Conservation (phyloP, 2,329 filamentous ascomycete species). For the Leptoxyphium fumago region DNA sequence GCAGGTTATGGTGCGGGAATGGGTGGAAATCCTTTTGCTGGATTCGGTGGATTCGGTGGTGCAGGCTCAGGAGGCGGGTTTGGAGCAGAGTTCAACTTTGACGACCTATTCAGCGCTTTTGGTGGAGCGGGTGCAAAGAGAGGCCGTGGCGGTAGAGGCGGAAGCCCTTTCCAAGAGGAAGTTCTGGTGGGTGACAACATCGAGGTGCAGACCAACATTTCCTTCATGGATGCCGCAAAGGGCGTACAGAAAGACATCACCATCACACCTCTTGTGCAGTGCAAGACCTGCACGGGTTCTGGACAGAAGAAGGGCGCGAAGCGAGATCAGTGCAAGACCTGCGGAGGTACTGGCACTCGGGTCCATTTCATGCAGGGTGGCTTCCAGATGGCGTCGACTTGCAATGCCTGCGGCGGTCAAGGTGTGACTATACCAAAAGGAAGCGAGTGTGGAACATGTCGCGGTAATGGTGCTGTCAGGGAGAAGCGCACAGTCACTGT, state of each 20-base stretch:
- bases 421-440: constrained; percentile 65
- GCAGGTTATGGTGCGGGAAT: constrained; percentile 34
- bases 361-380: constrained; percentile 83
- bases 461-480: constrained; percentile 69
- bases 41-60: constrained; percentile 35
- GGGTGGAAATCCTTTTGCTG: constrained; percentile 48
- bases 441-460: constrained; percentile 65
- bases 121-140: constrained; percentile 43
- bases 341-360: constrained; percentile 72
- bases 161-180: constrained; percentile 62
- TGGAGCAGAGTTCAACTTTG: constrained; percentile 79
- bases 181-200: constrained; percentile 90
- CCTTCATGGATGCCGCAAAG: constrained; percentile 92
- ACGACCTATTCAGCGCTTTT: constrained; percentile 87
- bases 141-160: constrained; percentile 35
- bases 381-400: constrained; percentile 92
- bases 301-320: constrained; percentile 72
- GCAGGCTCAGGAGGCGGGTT: constrained; percentile 44
- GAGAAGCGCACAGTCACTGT: constrained; percentile 73
- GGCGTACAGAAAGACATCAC: constrained; percentile 77
- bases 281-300: constrained; percentile 67
- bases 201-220: constrained; percentile 82
- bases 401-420: constrained; percentile 62
- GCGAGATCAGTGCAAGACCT: constrained; percentile 58
- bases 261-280: constrained; percentile 68